A percentile compares a stretch with the other conserved stretches of the same genome.
These are phyloP conservation scores for Venturia asperata DNA, from an alignment of 2,329 filamentous ascomycete genomes.

Conservation along the genomic window DNA sequence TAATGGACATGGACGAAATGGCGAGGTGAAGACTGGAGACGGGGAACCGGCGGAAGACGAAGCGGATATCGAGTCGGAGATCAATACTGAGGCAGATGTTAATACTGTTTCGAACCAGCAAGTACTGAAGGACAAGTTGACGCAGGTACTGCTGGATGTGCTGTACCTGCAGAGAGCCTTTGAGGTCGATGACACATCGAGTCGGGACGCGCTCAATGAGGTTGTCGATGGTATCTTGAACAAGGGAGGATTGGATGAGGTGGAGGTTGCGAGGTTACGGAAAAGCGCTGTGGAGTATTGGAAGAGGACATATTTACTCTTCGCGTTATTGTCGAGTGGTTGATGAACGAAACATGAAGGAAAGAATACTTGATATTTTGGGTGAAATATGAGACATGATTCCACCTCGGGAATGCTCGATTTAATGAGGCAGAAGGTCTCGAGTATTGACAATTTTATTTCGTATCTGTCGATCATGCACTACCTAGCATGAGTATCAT, in stretches of 20 bases:
- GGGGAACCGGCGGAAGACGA: conserved; percentile 21
- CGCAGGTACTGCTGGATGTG: conserved; percentile 39
- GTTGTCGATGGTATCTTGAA: neutral
- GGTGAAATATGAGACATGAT: too few species aligned
- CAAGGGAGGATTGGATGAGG: conserved; percentile 27
- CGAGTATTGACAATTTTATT: too few species aligned
- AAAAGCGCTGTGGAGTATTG: conserved; percentile 70
- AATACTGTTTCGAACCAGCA: neutral
- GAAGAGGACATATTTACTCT: conserved; percentile 73
- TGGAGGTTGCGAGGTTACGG: conserved; percentile 47
- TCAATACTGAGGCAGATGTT: neutral
- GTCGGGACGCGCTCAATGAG: neutral
- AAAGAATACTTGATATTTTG: too few species aligned
- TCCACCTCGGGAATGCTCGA: too few species aligned
- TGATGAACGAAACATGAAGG: neutral
- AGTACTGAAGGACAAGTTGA: conserved; percentile 26
- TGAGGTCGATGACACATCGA: neutral
- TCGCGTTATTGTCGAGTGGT: conserved; percentile 56
- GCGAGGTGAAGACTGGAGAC: conserved; percentile 20
- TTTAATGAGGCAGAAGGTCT: too few species aligned
- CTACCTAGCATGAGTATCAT: too few species aligned
- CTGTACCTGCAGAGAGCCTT: conserved; percentile 37
- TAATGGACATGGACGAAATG: conserved; percentile 22
- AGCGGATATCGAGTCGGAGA: neutral
- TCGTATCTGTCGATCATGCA: too few species aligned